Conservation (phyloP, 805 yeast genomes). For the Saccharomycopsis selenospora region DNA sequence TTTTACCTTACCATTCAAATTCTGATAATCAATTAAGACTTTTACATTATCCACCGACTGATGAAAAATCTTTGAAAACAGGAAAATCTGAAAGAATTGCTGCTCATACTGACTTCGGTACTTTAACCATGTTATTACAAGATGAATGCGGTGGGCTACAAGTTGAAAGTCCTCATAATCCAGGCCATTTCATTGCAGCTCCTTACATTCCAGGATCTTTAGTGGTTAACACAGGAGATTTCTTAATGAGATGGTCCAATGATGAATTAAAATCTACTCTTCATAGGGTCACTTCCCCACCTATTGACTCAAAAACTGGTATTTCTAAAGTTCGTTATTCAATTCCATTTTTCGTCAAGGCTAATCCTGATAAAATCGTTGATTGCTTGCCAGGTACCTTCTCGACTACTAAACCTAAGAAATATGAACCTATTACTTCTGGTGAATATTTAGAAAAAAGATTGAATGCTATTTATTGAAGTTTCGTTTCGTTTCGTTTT, state of each 20-base stretch:
- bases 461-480: conserved; percentile 24
- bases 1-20: conserved; percentile 23
- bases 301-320: conserved; percentile 21
- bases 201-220: conserved; percentile 23
- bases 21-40: conserved; percentile 25
- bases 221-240: conserved; percentile 24
- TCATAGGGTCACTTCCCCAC: conserved; percentile 26
- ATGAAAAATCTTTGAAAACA: conserved; percentile 17
- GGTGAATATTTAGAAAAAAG: conserved; percentile 24
- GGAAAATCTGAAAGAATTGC: conserved; percentile 26
- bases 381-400: conserved; percentile 26
- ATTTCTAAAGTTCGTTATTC: conserved; percentile 25
- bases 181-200: conserved; percentile 22
- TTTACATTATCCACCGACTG: conserved; percentile 25
- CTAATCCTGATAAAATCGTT: conserved; percentile 23
- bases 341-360: conserved; percentile 26
- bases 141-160: conserved; percentile 26
- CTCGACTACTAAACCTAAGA: conserved; percentile 24
- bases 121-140: conserved; percentile 25
- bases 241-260: conserved; percentile 26
- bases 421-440: conserved; percentile 26
- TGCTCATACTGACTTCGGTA: conserved; percentile 27
- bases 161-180: conserved; percentile 22
- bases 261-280: conserved; percentile 25
- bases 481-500: not conserved